Percentiles rank a stretch among this genome's conserved stretches.
phyloP scores from a whole-genome alignment of 345 rosid species.

The Boechera divaricarpa region DNA sequence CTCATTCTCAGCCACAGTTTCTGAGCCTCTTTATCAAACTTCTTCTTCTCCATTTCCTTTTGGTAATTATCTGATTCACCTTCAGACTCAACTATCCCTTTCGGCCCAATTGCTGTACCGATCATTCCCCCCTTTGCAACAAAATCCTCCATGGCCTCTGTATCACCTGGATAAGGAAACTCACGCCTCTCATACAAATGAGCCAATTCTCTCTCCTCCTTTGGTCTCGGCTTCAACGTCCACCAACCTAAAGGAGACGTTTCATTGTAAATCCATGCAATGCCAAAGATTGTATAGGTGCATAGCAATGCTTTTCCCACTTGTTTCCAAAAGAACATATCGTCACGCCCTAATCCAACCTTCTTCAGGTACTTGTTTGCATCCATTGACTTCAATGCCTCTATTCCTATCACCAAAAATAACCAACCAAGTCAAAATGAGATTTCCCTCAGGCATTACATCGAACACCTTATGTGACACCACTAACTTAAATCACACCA shows the following conservation, averaged over 20 bases:
- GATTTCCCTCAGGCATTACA: conserved; percentile 28
- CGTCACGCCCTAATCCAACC: conserved; percentile 73
- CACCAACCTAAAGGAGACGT: conserved; percentile 94
- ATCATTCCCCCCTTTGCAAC: conserved; percentile 79
- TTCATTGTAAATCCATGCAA: conserved; percentile 76
- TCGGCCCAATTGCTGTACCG: conserved; percentile 74
- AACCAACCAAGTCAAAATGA: neutral
- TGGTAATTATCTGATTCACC: conserved; percentile 58
- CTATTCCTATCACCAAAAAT: conserved; percentile 50
- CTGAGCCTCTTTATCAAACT: conserved; percentile 72
- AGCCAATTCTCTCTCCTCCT: conserved; percentile 78
- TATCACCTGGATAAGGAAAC: conserved; percentile 87
- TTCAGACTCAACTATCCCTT: conserved; percentile 67
- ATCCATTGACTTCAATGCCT: conserved; percentile 59
- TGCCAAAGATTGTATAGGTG: conserved; percentile 73
- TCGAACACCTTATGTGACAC: conserved; percentile 37
- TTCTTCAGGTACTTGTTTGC: conserved; percentile 65
- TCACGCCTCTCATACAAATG: conserved; percentile 77
- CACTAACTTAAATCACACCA: conserved; percentile 18
- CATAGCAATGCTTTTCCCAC: conserved; percentile 77
- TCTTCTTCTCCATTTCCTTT: conserved; percentile 69
- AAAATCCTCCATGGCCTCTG: conserved; percentile 90
- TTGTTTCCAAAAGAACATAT: conserved; percentile 77
- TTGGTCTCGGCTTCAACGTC: conserved; percentile 84
- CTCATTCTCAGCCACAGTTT: conserved; percentile 91